Evolutionary conservation across 306 rosid genomes (phyloP).

Genomic region (Alnus rubra): DNA sequence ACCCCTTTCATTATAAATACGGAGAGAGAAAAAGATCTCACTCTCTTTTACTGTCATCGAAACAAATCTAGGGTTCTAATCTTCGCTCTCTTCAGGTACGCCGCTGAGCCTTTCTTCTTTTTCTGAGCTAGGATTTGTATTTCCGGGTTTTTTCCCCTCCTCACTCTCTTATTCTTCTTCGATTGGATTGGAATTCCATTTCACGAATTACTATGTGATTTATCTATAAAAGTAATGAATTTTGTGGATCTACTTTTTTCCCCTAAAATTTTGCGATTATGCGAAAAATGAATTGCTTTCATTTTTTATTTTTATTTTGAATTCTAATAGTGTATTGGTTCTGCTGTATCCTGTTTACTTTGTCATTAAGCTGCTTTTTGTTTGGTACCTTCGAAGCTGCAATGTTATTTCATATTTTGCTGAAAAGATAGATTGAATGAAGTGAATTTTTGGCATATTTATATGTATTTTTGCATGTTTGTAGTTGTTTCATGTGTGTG

Average conservation of each 20-base stretch:
- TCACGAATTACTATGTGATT: background rate
- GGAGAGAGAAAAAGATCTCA: background rate
- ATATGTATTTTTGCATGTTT: background rate
- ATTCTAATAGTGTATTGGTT: no score
- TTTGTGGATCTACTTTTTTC: background rate
- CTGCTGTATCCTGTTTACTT: no score
- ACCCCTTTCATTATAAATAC: background rate
- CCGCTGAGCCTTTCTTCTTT: conserved; percentile 20
- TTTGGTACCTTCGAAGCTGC: background rate
- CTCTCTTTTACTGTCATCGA: background rate
- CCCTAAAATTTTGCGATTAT: background rate
- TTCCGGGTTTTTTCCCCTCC: background rate
- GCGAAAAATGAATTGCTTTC: background rate
- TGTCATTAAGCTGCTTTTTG: background rate
- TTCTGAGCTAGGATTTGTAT: background rate
- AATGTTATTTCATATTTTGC: background rate
- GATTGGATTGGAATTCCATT: background rate
- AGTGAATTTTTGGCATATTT: background rate
- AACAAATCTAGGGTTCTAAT: conserved; percentile 41
- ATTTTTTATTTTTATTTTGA: no score
- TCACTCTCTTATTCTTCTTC: background rate
- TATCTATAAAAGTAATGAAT: background rate
- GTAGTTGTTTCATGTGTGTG: background rate
- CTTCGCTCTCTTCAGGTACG: conserved; percentile 33
- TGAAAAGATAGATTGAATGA: background rate